Conservation (phyloP, 2,329 filamentous ascomycete genomes). For the Macrophomina tecta region DNA sequence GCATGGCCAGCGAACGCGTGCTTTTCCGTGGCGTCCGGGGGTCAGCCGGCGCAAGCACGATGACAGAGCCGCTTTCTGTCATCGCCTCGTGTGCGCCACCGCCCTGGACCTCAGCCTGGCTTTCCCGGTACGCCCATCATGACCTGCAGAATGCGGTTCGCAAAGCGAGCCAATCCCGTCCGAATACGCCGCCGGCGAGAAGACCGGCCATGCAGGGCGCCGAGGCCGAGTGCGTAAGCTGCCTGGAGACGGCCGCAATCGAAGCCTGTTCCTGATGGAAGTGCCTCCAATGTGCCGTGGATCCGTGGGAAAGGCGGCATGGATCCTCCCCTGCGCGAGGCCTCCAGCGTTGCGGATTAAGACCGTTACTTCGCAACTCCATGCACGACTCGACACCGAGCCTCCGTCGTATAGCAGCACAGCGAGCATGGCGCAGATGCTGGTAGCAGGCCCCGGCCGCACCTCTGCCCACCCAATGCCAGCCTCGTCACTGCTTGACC, state of each 20-base stretch:
- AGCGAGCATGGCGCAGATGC: background rate
- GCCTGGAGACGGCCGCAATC: background rate
- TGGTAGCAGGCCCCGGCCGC: background rate
- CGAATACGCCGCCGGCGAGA: background rate
- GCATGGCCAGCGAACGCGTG: background rate
- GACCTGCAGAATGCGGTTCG: background rate
- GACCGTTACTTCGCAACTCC: background rate
- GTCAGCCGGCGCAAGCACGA: too few relatives aligned
- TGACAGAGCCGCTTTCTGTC: slow-evolving; percentile 4
- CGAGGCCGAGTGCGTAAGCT: background rate
- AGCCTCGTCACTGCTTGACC: background rate
- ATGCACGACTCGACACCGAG: background rate
- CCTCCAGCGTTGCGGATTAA: slow-evolving; percentile 8
- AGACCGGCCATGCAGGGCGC: background rate
- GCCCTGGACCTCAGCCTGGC: background rate
- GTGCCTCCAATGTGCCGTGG: background rate
- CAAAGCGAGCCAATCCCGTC: background rate
- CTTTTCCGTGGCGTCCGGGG: background rate
- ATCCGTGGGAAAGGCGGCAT: slow-evolving; percentile 16
- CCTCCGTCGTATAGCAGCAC: too few relatives aligned
- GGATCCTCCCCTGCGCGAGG: background rate
- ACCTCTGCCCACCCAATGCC: background rate
- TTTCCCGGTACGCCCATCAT: background rate
- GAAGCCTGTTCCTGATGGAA: background rate
- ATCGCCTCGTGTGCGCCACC: background rate